Conservation (phyloP, 371 early-diverging fungal species). For the Encephalitozoon romaleae region DNA sequence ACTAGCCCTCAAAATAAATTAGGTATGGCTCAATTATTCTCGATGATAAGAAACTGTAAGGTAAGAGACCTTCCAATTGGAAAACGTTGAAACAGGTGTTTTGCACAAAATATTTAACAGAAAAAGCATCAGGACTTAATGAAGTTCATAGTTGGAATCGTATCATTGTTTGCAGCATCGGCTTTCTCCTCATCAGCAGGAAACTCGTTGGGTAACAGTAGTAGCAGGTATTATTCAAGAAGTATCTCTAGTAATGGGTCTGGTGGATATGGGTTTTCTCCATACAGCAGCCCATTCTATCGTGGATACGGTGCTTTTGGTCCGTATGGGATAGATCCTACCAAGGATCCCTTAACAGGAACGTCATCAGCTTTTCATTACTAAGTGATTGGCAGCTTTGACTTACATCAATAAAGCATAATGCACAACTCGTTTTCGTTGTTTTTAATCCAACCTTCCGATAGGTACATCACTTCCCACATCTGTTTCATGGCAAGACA, state of each 20-base stretch:
- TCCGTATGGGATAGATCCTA: no score
- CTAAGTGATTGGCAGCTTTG: not conserved
- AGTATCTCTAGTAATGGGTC: not conserved
- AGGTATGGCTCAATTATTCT: not conserved
- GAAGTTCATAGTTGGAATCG: not conserved
- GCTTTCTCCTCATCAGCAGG: not conserved
- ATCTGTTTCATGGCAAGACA: not conserved
- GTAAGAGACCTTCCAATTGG: not conserved
- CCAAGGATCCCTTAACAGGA: no score
- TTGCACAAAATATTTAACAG: slow-evolving; percentile 9
- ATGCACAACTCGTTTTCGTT: not conserved
- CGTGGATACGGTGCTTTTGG: no score
- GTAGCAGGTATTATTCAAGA: not conserved
- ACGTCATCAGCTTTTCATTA: not conserved
- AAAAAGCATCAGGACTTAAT: not conserved
- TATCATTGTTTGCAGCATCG: not conserved
- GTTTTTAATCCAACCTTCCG: not conserved
- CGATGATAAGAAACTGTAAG: not conserved
- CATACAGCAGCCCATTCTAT: no score
- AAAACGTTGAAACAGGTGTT: slow-evolving; percentile 2
- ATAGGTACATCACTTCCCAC: not conserved
- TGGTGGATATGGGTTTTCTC: not conserved
- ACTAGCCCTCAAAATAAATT: not conserved
- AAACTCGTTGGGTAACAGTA: not conserved
- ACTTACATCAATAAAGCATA: not conserved